Evolutionary conservation across 148 eudicot species (phyloP), one percentile per base, ranked within the genome.

Genomic region (Amaranthus cruentus): DNA sequence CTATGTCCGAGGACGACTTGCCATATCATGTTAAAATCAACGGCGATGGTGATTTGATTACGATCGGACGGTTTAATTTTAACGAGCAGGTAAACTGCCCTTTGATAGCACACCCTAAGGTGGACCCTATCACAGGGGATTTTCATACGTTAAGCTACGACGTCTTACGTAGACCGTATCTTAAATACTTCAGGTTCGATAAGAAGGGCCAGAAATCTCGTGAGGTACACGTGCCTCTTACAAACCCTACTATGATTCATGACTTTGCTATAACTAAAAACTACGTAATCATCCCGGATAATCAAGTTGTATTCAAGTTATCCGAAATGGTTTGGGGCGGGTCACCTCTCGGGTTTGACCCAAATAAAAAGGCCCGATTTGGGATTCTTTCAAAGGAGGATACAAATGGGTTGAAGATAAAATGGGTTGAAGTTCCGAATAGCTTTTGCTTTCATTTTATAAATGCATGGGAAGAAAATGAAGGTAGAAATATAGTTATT

Each of bases 1-100:
- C 93, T 44, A 89, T 89, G 87, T 87, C 93, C 0, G 93, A 89
- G 72, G 93, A 89, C 69, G 93, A 89, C 74, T 82, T 89, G 13
- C 93, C 93, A 2, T 89, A 89, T 80, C 79, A 80, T 69, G 76
- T 89, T 4, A 63, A 71, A 0, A 73, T 89, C 69, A 81, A 18
- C n/a, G 12, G 66, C 38, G 12, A 9, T 3, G 80, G 68, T 13
- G 90, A 87, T 49, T 71, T 89, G 4, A 68, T 66, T 43, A 87
- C 93, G 2, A 43, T 76, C 55, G 83, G 85, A 64, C 89, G 89
- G 81, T 85, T 69, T 28, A 77, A 89, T 77, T 87, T 87, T 43
- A 68, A 80, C 58, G 89, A 85, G 7, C 87, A 89, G 47, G 67
- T 89, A 10, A 77, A 81, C 15, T 72, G 72, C 53, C 80, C 88